Base-by-base conservation (phyloP, 2,329 filamentous ascomycete species). In the Fusarium goolgardi region DNA sequence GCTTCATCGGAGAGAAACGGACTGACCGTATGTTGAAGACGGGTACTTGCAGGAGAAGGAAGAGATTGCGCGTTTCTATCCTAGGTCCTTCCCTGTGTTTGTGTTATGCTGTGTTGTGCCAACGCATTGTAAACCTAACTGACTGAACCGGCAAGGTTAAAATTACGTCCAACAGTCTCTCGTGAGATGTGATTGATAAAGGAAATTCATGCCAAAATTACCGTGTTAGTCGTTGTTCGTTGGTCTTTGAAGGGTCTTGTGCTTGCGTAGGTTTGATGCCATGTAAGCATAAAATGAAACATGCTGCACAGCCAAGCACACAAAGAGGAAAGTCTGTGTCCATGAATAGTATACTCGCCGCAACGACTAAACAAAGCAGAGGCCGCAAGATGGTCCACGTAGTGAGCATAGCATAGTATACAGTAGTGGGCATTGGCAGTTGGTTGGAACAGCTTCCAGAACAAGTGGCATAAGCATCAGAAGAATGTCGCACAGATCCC, bases 251-350 rank as follows among this genome's bases (percentile, higher is more conserved):
- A 29, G 25, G 34, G 31, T 39, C 41, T 53, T 65, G 41, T 34
- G 27, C 27, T 27, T 27, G 50, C 32, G 50, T 49, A 21, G n/a
- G 21, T 44, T 37, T 29, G 41, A 62, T 55, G 34, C 12, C 16
- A 15, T 23, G 58, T 21, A 49, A 25, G 58, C 37, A 64, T 61
- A 44, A 49, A 65, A 55, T 67, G 61, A 69, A 69, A 67, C 61
- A 65, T 25, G 43, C 27, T 45, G 37, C 49, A 63, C 41, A 67
- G 37, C 20, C 47, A 50, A 41, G 39, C 40, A 13, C 27, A 43
- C 9, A 25, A 16, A 43, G 10, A 45, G 16, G 39, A 29, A 23
- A 27, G 23, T 40, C 25, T 40, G 34, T 25, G 49, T 45, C 52
- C 55, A 55, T 52, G 55, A 63, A 66, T 62, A 57, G 52, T 44